phyloP scores from a whole-genome alignment of 2,329 filamentous ascomycete genomes.

The Trichoderma sp. region DNA sequence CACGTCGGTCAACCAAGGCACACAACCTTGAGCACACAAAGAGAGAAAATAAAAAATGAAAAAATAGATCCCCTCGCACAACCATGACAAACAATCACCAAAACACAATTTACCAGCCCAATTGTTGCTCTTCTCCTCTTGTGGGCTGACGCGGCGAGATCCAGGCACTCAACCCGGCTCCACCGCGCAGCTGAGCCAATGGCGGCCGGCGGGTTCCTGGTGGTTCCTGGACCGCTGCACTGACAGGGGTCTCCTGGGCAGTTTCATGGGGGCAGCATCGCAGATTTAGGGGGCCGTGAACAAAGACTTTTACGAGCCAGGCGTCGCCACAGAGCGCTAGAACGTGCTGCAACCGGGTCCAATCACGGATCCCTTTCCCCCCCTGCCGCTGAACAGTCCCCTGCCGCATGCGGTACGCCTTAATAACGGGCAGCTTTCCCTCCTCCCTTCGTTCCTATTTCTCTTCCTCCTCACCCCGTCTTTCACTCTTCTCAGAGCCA shows the following conservation, averaged over 20 bases:
- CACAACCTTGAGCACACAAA: not conserved
- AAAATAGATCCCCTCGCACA: not conserved
- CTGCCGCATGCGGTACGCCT: slow-evolving; percentile 23
- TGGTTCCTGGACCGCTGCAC: slow-evolving; percentile 26
- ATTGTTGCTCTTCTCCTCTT: not conserved
- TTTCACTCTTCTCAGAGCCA: slow-evolving; percentile 32
- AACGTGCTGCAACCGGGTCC: not conserved
- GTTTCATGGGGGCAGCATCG: slow-evolving; percentile 8
- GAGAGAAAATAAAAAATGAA: not conserved
- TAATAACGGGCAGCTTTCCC: slow-evolving; percentile 34
- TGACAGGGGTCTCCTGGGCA: slow-evolving; percentile 11
- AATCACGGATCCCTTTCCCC: slow-evolving; percentile 8
- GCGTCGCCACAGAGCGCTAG: not conserved
- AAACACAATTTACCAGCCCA: not conserved
- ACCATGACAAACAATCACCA: not conserved
- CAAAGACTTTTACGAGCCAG: slow-evolving; percentile 6
- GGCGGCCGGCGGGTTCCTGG: slow-evolving; percentile 27
- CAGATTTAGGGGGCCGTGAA: slow-evolving; percentile 5
- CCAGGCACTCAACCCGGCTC: not conserved
- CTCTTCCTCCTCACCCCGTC: slow-evolving; percentile 25
- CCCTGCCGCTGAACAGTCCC: not conserved
- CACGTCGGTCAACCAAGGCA: not conserved
- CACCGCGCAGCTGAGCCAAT: slow-evolving; percentile 25
- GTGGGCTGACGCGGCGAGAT: slow-evolving; percentile 28
- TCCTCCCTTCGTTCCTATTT: slow-evolving; percentile 9